phyloP scores from a whole-genome alignment of 345 rosid genomes.

The Populus deltoides region DNA sequence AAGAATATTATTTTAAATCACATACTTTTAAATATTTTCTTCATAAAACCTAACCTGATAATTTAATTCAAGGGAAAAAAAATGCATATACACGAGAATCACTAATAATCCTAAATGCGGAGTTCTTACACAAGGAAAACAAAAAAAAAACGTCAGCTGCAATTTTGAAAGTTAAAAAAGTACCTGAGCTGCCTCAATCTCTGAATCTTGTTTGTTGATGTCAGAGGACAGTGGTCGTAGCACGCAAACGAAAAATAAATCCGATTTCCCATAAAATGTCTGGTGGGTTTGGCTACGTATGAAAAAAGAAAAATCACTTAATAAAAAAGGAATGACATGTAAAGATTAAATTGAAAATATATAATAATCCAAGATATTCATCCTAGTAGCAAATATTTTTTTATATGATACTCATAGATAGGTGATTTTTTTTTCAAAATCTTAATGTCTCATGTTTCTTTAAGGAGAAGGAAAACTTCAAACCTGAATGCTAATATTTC shows the following conservation, averaged over 20 bases:
- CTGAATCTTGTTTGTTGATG: slow-evolving; percentile 54
- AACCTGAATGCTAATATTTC: slow-evolving; percentile 71
- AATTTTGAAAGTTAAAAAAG: neutral
- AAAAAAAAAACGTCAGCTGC: neutral
- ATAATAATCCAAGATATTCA: too few relatives aligned
- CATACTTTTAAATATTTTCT: too few relatives aligned
- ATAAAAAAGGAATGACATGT: neutral
- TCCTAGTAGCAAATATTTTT: too few relatives aligned
- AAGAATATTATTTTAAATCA: too few relatives aligned
- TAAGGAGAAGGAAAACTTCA: neutral
- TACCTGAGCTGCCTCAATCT: slow-evolving; percentile 62
- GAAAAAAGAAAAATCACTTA: neutral
- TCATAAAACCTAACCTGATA: too few relatives aligned
- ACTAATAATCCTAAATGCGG: neutral
- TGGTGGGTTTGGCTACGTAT: slow-evolving; percentile 56
- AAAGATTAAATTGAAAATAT: too few relatives aligned
- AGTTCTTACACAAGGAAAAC: too few relatives aligned
- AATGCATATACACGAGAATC: too few relatives aligned
- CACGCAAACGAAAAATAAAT: slow-evolving; percentile 55
- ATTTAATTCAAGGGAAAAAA: too few relatives aligned
- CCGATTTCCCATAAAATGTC: slow-evolving; percentile 52
- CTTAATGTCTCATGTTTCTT: too few relatives aligned
- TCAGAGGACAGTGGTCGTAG: slow-evolving; percentile 40
- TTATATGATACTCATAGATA: too few relatives aligned
- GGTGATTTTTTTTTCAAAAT: too few relatives aligned